Evolutionary conservation across 1,139 yeast species (phyloP).

Genomic region (Saccharomycopsis crataegensis): DNA sequence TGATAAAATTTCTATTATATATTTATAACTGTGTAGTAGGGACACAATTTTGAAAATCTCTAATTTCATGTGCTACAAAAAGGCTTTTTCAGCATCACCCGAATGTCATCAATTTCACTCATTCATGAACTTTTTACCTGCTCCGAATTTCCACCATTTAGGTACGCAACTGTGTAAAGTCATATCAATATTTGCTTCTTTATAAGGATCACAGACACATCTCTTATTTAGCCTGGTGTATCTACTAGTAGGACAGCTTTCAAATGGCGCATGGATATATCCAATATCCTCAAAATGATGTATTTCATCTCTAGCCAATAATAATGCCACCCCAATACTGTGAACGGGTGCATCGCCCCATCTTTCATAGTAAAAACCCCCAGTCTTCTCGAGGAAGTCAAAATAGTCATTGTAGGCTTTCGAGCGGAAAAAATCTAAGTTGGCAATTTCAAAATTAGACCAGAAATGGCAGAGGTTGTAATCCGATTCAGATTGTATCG

Average conservation of each 20-base stretch:
- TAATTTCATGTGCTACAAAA: too few relatives aligned
- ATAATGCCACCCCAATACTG: constrained; percentile 61
- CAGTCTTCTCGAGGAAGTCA: constrained; percentile 57
- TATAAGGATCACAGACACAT: constrained; percentile 57
- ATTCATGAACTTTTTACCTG: constrained; percentile 33
- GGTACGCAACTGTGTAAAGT: constrained; percentile 65
- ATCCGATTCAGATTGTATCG: constrained; percentile 35
- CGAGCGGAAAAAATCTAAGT: constrained; percentile 71
- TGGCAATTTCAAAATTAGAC: constrained; percentile 90
- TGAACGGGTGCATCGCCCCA: constrained; percentile 99
- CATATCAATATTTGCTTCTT: constrained; percentile 48
- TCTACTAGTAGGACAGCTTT: constrained; percentile 64
- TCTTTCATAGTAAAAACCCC: constrained; percentile 86
- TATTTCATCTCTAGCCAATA: constrained; percentile 60
- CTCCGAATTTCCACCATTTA: constrained; percentile 79
- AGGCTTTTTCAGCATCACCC: too few relatives aligned
- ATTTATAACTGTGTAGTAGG: too few relatives aligned
- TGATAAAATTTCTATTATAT: too few relatives aligned
- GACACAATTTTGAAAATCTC: too few relatives aligned
- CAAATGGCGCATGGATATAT: constrained; percentile 75
- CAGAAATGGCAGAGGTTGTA: constrained; percentile 92
- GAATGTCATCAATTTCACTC: background rate
- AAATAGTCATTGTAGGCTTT: constrained; percentile 64
- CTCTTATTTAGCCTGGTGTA: constrained; percentile 48
- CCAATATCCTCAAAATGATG: constrained; percentile 93